Evolutionary conservation across 495 filamentous ascomycete species (phyloP), one percentile per base, ranked within the genome.

Genomic region (Collariella sp.): DNA sequence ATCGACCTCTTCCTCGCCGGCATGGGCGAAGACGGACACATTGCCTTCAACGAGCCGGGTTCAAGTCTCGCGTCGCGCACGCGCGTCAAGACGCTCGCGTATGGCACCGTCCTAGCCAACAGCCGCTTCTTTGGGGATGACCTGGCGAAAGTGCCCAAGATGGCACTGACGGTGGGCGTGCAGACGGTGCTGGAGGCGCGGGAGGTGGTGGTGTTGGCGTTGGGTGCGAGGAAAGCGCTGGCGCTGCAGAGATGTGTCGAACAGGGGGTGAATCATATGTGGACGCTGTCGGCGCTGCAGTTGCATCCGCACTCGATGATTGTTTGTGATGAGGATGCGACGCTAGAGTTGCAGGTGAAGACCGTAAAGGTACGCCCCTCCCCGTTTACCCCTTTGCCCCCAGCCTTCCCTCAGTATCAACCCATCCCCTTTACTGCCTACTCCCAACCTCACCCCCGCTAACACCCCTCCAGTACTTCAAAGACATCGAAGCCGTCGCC

Each of bases 21-120:
- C 34, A 87, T 94, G 40, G 88, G 88, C 39, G 84, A 86, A 35
- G 88, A 94, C 64, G 88, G 88, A 9, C 88, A 94, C 67, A 86
- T 94, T 54, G 88, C 88, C 36, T 91, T 94, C 76, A 91, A 94
- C 67, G 88, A 94, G 70, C 88, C 88, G 18, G 88, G 88, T 10
- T 89, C 86, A 3, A 88, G 84, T 50, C 70, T 94, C 49, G 82
- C 79, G 56, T 89, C 85, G 22, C 78, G 87, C 38, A 91, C 88
- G 5, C 79, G 88, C 41, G 87, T 91, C 61, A 91, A 91, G 78
- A 91, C 88, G 1, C 72, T 94, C 34, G 86, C 88, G 7, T 89
- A 90, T 62, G 88, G 91, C 67, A 94, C 88, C 16, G 88, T 94
- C 56, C 65, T 91, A 11, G 88, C 86, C 52, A 94, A 94, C 65